Base-by-base conservation (phyloP, 2,329 filamentous ascomycete genomes). In the Colletotrichum sp. region DNA sequence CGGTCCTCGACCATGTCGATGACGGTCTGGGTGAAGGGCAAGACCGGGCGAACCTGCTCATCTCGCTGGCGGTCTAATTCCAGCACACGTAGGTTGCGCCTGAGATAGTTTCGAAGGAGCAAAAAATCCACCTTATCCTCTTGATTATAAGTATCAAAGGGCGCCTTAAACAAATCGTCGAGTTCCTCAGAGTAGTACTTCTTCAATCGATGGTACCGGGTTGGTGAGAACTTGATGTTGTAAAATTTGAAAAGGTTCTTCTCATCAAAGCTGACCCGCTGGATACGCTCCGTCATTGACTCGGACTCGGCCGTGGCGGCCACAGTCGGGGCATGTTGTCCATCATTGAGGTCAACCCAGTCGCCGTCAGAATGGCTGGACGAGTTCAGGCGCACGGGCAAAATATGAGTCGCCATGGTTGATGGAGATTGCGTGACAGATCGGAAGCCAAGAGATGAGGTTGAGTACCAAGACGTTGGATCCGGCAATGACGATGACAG, bases 61-160 rank as follows among this genome's bases (percentile, higher is more conserved):
- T 85, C 80, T 6, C 90, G 78, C 12, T 86, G 83, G 6, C 82
- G 80, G 21, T 79, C 78, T 28, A 77, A 15, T 3, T 75, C 71
- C 7, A 77, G 18, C 2, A 66, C 62, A 30, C 75, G 75, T 2
- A 77, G 67, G 6, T 82, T 81, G 34, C 85, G 84, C 13, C 78
- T 78, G 4, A 91, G 81, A 70, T 86, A 88, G 78, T 87, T 90
- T 52, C 87, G 84, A 7, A 92, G 81, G 0, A 92, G 86, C 6
- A 91, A 62, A 69, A 86, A 89, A 78, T 91, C 89, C 18, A 88
- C 85, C 72, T 83, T 86, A 57, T 84, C 87, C 49, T 90, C 85
- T 71, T 89, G 88, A 21, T 73, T 75, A 24, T 84, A 73, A 2
- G 55, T 65, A 4, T 81, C 78, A 70, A 84, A 84, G 44, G 80